Base-by-base conservation (phyloP, 1,284 basidiomycete species). In the Malassezia furfur region DNA sequence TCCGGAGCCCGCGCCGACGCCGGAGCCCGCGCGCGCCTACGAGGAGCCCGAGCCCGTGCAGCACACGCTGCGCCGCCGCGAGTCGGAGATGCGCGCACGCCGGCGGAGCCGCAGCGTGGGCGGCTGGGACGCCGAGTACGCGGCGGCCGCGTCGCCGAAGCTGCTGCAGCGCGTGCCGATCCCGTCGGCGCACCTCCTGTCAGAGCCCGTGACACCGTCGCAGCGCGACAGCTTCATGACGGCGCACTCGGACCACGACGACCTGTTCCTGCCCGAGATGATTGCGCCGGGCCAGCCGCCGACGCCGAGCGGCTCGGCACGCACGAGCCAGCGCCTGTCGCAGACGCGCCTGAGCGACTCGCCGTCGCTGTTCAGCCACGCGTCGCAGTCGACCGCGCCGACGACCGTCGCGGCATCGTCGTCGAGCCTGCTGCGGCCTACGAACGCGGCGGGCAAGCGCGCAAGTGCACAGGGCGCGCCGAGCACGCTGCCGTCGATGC, bases 21-120 rank as follows among this genome's bases (percentile, higher is more conserved):
- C 36, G 36, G n/a, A 2, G 14, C n/a, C 36, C 3, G 36, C 22
- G 15, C 25, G 32, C 25, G 25, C 25, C 8, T 15, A 44, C 21
- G 53, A 55, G 35, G 53, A 55, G 48, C 53, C 53, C 1, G 21
- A 43, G 17, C 53, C 53, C 14, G n/a, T 50, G 15, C 45, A 43
- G n/a, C 12, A 30, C 4, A 38, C 49, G 35, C 28, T 34, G 22
- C 45, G 40, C 35, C 47, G 48, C 9, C 46, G 41, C 22, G 53
- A 49, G 28, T 44, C 48, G n/a, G 11, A 49, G 32, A 6, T 50
- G 10, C 47, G 40, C 32, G 31, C 47, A 15, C 48, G 43, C n/a
- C 48, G 39, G n/a, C 53, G 53, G 14, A 49, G 39, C 31, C 47
- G 39, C n/a, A 55, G 53, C 35, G 17, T 55, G 9, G 47, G 48